phyloP scores from a whole-genome alignment of 2,329 filamentous ascomycete species.

The Fusarium veterinarium region DNA sequence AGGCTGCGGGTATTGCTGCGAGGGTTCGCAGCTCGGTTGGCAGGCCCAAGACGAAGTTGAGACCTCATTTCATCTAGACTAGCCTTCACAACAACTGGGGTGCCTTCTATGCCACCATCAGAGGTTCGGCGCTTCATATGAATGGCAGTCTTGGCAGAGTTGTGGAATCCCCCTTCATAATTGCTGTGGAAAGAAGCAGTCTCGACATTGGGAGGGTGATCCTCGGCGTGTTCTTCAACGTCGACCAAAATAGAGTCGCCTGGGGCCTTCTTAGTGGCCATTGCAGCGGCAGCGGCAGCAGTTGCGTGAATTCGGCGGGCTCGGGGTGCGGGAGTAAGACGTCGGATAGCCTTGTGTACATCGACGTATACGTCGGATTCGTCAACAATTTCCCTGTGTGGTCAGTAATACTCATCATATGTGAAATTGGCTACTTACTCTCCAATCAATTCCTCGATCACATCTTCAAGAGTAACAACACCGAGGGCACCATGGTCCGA shows the following conservation, averaged over 20 bases:
- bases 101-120: constrained; percentile 62
- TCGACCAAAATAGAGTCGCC: constrained; percentile 50
- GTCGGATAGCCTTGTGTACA: constrained; percentile 96
- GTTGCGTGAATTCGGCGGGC: constrained; percentile 64
- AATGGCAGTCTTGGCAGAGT: constrained; percentile 63
- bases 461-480: constrained; percentile 95
- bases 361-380: constrained; percentile 99
- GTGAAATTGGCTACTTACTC: constrained; percentile 71
- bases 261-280: constrained; percentile 47
- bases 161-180: constrained; percentile 52
- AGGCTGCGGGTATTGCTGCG: constrained; percentile 68
- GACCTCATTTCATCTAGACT: constrained; percentile 72
- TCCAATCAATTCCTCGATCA: constrained; percentile 98
- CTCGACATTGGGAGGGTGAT: constrained; percentile 33
- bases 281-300: constrained; percentile 46
- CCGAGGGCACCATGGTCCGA: constrained; percentile 90
- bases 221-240: constrained; percentile 57
- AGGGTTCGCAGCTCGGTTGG: constrained; percentile 73
- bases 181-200: constrained; percentile 56
- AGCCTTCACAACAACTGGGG: constrained; percentile 66
- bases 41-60: constrained; percentile 74
- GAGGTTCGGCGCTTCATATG: constrained; percentile 71
- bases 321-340: constrained; percentile 85
- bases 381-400: constrained; percentile 89
- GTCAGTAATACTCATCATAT: constrained; percentile 22